Evolutionary conservation across 306 rosid species (phyloP).

Genomic region (Dalbergia cultrata): DNA sequence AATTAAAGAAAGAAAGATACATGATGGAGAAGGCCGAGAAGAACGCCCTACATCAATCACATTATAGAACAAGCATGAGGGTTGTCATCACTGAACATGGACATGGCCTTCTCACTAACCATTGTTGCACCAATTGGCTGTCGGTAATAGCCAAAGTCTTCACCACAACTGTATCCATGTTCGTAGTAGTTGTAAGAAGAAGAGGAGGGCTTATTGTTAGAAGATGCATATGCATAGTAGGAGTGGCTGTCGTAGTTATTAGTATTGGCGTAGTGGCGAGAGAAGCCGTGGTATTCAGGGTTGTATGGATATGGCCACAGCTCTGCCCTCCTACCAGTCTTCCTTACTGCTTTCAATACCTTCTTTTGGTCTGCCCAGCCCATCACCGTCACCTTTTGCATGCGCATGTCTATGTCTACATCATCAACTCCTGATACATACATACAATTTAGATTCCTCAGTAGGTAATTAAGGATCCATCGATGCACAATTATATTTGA

Average conservation of each 20-base stretch:
- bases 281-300: slow-evolving; percentile 55
- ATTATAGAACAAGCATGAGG: slow-evolving; percentile 78
- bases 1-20: too few relatives aligned
- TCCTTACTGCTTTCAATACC: slow-evolving; percentile 67
- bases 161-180: slow-evolving; percentile 48
- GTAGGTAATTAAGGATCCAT: too few relatives aligned
- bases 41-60: slow-evolving; percentile 43
- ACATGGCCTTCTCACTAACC: slow-evolving; percentile 47
- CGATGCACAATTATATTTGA: too few relatives aligned
- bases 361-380: slow-evolving; percentile 74
- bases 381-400: slow-evolving; percentile 86
- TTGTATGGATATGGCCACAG: slow-evolving; percentile 80
- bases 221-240: slow-evolving; percentile 30
- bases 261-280: slow-evolving; percentile 26
- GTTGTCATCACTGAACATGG: slow-evolving; percentile 77
- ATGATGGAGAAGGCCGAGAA: too few relatives aligned
- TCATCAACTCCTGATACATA: slow-evolving; percentile 65
- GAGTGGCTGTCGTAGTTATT: slow-evolving; percentile 6
- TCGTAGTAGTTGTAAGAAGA: slow-evolving; percentile 56
- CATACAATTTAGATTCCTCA: too few relatives aligned
- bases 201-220: not conserved
- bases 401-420: slow-evolving; percentile 62
- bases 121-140: slow-evolving; percentile 56
- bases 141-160: slow-evolving; percentile 55
- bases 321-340: slow-evolving; percentile 73